Evolutionary conservation across 257 asterid species (phyloP).

Genomic region (Forsythia suspensa): DNA sequence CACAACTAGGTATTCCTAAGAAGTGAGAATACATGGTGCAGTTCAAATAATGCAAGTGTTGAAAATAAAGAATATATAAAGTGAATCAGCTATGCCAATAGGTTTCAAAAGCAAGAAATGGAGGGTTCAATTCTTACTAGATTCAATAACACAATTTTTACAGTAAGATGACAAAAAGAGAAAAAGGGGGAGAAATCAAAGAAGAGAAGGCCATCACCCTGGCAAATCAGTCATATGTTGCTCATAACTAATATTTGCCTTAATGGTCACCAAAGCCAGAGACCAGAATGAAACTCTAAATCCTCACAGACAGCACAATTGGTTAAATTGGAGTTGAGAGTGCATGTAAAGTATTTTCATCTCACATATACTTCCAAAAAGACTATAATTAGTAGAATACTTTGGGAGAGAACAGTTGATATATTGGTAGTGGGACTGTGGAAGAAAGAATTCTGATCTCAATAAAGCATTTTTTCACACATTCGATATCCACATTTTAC

Average conservation of each 20-base stretch:
- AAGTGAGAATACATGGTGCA: constrained; percentile 20
- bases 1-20: constrained; percentile 97
- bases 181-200: not conserved
- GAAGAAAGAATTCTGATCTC: not conserved
- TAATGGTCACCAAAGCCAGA: not conserved
- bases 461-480: not conserved
- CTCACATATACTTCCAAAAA: no score
- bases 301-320: not conserved
- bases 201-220: not conserved
- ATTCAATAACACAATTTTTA: not conserved
- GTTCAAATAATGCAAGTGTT: constrained; percentile 29
- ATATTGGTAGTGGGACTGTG: not conserved
- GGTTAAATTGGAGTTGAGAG: not conserved
- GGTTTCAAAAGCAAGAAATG: not conserved
- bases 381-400: no score
- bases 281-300: not conserved
- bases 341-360: no score
- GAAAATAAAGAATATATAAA: constrained; percentile 10
- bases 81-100: not conserved
- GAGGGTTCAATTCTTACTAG: not conserved
- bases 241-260: not conserved
- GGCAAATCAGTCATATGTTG: not conserved
- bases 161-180: not conserved
- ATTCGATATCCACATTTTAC: not conserved
- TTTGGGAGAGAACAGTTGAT: not conserved